These are phyloP conservation scores for Trichoderma pleuroti DNA, from an alignment of 2,329 filamentous ascomycete species.

Conservation along the genomic window DNA sequence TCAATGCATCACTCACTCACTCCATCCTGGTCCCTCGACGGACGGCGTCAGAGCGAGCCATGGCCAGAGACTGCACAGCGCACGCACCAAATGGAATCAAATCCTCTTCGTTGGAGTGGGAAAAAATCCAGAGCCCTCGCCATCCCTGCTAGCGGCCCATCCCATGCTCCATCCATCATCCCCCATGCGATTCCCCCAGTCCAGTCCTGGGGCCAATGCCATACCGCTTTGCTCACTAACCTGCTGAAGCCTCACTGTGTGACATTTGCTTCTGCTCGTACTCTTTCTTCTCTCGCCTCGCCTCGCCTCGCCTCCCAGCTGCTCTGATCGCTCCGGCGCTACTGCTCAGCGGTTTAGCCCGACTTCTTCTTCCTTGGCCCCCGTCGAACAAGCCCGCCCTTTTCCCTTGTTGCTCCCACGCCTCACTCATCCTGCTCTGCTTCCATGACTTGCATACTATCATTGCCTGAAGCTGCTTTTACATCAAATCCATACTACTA, in stretches of 20 bases:
- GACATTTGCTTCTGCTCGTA: background rate
- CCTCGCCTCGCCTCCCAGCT: background rate
- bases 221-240: background rate
- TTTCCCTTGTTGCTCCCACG: background rate
- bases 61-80: background rate
- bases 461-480: background rate
- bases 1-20: background rate
- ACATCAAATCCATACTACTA: background rate
- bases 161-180: background rate
- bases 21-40: background rate
- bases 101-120: background rate
- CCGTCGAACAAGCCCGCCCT: background rate
- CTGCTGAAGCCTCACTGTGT: background rate
- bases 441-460: background rate
- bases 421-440: background rate
- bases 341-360: background rate
- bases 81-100: background rate
- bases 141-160: conserved; percentile 12
- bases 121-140: background rate
- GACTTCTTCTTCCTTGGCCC: background rate
- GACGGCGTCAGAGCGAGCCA: background rate
- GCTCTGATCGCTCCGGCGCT: background rate
- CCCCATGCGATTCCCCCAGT: background rate
- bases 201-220: background rate
- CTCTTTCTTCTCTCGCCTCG: background rate